Percentiles rank a stretch among this genome's conserved stretches.
Conservation (phyloP, 768 basidiomycete species). For the Pleurotus tuoliensis region DNA sequence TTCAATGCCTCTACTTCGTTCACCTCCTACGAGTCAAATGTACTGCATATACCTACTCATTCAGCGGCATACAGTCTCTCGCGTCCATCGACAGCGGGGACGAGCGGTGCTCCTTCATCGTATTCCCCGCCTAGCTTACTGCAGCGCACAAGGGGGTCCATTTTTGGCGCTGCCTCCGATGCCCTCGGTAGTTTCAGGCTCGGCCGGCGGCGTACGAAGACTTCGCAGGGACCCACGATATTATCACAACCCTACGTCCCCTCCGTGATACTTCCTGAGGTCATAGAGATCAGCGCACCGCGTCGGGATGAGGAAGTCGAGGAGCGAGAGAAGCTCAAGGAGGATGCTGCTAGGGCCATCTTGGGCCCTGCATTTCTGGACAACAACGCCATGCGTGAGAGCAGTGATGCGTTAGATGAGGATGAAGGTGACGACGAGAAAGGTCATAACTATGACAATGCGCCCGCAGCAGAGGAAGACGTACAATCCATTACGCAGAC, state of each 20-base stretch:
- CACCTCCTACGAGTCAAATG: constrained; percentile 12
- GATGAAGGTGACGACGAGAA: constrained; percentile 36
- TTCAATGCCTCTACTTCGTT: constrained; percentile 17
- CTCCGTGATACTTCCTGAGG: constrained; percentile 54
- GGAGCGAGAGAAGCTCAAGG: constrained; percentile 71
- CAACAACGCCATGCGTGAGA: constrained; percentile 27
- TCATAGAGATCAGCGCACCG: constrained; percentile 66
- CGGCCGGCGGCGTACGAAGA: constrained; percentile 36
- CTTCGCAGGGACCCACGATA: constrained; percentile 26
- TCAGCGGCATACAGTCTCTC: background rate
- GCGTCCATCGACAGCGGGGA: constrained; percentile 17
- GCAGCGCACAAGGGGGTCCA: constrained; percentile 37
- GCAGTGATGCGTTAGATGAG: constrained; percentile 21
- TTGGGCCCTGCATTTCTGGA: constrained; percentile 48
- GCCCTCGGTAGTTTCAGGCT: constrained; percentile 43
- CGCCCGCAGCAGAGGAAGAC: constrained; percentile 3
- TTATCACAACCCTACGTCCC: background rate
- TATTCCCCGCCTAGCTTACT: constrained; percentile 18
- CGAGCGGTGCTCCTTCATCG: constrained; percentile 10
- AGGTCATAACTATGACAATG: constrained; percentile 11
- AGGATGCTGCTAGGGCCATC: constrained; percentile 73
- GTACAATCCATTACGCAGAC: background rate
- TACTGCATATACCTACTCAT: constrained; percentile 3
- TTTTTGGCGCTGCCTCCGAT: constrained; percentile 53
- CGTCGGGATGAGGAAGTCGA: constrained; percentile 59